Conservation (phyloP, 768 basidiomycete genomes). For the Boletus speciosus region DNA sequence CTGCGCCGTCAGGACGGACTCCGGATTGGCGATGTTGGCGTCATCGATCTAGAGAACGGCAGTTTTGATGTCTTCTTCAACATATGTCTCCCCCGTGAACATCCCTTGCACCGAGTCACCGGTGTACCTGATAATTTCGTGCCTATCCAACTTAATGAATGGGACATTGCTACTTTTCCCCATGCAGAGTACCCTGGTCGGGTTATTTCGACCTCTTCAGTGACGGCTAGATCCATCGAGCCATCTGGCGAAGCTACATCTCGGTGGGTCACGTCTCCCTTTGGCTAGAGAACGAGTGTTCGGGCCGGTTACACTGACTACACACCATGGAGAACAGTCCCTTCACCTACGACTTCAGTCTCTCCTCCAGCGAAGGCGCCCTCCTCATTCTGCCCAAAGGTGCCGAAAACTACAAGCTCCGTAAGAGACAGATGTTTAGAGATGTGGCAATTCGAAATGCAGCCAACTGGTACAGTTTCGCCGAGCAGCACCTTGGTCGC, state of each 20-base stretch:
- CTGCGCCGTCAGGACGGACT: slow-evolving; percentile 19
- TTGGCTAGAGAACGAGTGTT: background rate
- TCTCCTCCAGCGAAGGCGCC: slow-evolving; percentile 26
- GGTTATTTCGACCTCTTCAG: slow-evolving; percentile 13
- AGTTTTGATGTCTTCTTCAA: slow-evolving; percentile 38
- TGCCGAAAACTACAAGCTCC: slow-evolving; percentile 17
- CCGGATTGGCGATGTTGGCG: slow-evolving; percentile 35
- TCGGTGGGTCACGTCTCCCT: background rate
- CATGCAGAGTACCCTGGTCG: slow-evolving; percentile 10
- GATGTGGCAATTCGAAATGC: slow-evolving; percentile 22
- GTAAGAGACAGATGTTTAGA: slow-evolving; percentile 16
- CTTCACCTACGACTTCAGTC: slow-evolving; percentile 4
- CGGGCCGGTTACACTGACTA: background rate
- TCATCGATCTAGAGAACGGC: slow-evolving; percentile 29
- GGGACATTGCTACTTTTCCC: slow-evolving; percentile 7
- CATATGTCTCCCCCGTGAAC: slow-evolving; percentile 31
- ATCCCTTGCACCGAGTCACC: slow-evolving; percentile 12
- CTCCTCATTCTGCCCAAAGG: slow-evolving; percentile 32
- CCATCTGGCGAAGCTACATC: background rate
- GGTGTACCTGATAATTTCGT: slow-evolving; percentile 29
- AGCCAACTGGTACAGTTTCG: slow-evolving; percentile 27
- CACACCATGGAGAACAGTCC: background rate
- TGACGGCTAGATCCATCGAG: slow-evolving; percentile 2
- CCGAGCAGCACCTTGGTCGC: slow-evolving; percentile 12
- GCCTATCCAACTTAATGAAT: slow-evolving; percentile 12